Evolutionary conservation across 192 early-diverging fungal species (phyloP), one percentile per base, ranked within the genome.

Genomic region (Chytriomyces confervae): DNA sequence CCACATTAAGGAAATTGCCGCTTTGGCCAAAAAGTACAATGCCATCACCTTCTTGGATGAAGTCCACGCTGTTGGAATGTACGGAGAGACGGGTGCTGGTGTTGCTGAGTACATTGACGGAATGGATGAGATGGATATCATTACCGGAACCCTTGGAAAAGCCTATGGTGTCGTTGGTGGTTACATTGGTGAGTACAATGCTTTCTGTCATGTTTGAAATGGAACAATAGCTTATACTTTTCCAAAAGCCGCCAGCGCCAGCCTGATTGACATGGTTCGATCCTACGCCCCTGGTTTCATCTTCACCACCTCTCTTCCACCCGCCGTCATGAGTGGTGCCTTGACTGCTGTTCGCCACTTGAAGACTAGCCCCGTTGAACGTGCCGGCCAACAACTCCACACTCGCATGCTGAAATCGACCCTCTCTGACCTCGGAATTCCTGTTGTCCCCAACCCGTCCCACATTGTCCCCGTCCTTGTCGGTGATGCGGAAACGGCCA

Each of bases 391-490:
- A 86, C 97, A 99, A 85, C 85, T 94, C 67, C 93, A 99, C 85
- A 95, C 92, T 76, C 93, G 95, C 50, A 80, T 88, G 60, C 90
- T 99, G 73, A 99, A 99, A 88, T 80, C 86, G 44, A 91, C 89
- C 23, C 82, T 99, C 72, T 90, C 86, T 50, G 83, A 87, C 18
- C 85, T 94, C 27, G 96, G 93, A 67, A 97, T 99, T 77, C 97
- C 97, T 24, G 97, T 98, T 18, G 90, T 97, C 51, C 97, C 97
- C 79, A 99, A 99, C 86, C 97, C 97, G 24, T 96, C 95, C 79
- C 97, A 99, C 84, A 99, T 99, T 86, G 97, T 99, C 61, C 97
- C 97, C 27, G 95, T 99, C 27, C 91, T 99, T 64, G 91, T 99
- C 23, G 97, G 97, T 63, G 95, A 99, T 80, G 97, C 97, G 68